phyloP scores from a whole-genome alignment of 805 yeast genomes.

The Candida rishiriensis region DNA sequence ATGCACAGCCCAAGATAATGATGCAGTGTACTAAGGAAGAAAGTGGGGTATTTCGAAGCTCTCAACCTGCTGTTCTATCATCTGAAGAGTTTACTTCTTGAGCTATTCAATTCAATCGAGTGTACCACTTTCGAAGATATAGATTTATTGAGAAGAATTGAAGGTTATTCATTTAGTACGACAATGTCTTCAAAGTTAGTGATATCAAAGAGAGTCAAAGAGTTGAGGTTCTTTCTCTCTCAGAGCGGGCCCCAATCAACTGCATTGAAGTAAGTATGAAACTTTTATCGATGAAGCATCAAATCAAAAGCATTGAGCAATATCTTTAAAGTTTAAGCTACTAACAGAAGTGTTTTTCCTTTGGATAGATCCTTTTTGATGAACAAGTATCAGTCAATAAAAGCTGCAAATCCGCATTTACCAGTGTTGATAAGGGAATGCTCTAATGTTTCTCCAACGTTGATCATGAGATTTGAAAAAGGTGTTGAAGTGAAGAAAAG shows the following conservation, averaged over 20 bases:
- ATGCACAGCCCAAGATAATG: too few species aligned
- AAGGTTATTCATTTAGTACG: too few species aligned
- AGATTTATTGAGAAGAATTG: not conserved
- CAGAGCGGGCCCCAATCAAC: conserved; percentile 72
- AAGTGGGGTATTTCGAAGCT: not conserved
- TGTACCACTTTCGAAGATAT: not conserved
- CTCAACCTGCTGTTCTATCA: too few species aligned
- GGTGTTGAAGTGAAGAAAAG: conserved; percentile 46
- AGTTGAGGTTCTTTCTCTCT: conserved; percentile 76
- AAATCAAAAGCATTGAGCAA: too few species aligned
- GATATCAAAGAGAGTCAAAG: conserved; percentile 57
- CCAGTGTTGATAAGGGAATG: conserved; percentile 82
- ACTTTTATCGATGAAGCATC: too few species aligned
- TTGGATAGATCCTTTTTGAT: conserved; percentile 50
- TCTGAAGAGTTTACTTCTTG: too few species aligned
- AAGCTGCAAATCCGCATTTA: conserved; percentile 55
- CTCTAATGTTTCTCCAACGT: conserved; percentile 64
- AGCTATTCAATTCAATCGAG: too few species aligned
- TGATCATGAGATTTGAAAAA: conserved; percentile 67
- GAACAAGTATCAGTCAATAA: conserved; percentile 60
- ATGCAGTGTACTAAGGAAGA: not conserved
- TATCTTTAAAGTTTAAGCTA: not conserved
- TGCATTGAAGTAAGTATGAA: conserved; percentile 42
- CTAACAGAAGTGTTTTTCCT: conserved; percentile 1
- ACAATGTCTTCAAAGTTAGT: conserved; percentile 23